phyloP scores from a whole-genome alignment of 2,329 filamentous ascomycete genomes.

The Teratosphaeria viscida region DNA sequence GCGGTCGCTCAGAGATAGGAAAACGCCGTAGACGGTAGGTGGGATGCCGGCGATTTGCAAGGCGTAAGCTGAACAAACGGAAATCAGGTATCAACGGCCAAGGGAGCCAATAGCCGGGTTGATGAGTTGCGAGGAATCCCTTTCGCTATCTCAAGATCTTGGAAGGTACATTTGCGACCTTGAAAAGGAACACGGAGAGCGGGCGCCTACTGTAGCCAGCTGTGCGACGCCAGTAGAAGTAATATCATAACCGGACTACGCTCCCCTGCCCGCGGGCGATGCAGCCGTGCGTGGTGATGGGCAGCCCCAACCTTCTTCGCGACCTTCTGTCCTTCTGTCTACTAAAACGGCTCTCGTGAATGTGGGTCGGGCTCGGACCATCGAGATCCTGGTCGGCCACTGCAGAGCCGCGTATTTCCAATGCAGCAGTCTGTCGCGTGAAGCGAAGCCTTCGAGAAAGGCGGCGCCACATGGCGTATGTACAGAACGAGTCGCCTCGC shows the following conservation, averaged over 20 bases:
- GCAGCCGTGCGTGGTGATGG: not conserved
- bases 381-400: not conserved
- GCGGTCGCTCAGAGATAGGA: not conserved
- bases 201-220: not conserved
- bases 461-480: not conserved
- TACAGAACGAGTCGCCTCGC: not conserved
- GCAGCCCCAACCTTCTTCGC: not conserved
- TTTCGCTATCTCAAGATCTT: not conserved
- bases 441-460: not conserved
- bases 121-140: not conserved
- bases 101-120: not conserved
- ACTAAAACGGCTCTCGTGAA: not conserved
- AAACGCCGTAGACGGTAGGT: not conserved
- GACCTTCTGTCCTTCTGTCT: not conserved
- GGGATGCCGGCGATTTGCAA: not conserved
- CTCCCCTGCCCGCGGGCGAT: not conserved
- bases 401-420: not conserved
- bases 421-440: not conserved
- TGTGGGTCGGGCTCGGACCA: not conserved
- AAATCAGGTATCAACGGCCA: not conserved
- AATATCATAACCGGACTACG: not conserved
- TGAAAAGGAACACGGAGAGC: not conserved
- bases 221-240: not conserved
- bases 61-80: not conserved
- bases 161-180: not conserved